Percentiles rank a stretch among this genome's conserved stretches.
Evolutionary conservation across 139 green algal species (phyloP).

Genomic region (Micractinium sp.): DNA sequence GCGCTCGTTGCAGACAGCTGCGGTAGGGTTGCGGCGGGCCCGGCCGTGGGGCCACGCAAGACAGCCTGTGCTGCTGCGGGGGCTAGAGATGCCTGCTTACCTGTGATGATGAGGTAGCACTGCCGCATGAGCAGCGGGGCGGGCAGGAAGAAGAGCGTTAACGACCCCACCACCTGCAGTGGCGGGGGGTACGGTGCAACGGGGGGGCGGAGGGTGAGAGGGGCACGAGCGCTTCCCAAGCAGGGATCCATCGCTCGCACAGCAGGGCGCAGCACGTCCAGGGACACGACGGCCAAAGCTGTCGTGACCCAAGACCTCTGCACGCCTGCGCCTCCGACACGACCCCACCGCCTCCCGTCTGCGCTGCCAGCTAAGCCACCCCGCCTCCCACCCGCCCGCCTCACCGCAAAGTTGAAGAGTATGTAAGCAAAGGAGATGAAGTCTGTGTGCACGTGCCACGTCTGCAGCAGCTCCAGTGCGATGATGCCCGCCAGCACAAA

Average conservation of each 20-base stretch:
- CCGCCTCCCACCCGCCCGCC: background rate
- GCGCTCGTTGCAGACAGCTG: background rate
- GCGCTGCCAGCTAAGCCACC: background rate
- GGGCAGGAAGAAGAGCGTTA: constrained; percentile 86
- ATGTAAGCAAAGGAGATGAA: constrained; percentile 84
- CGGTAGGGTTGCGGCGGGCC: background rate
- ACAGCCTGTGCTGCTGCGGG: background rate
- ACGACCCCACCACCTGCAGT: constrained; percentile 79
- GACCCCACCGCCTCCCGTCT: too few relatives aligned
- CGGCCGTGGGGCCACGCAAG: background rate
- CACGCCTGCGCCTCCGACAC: too few relatives aligned
- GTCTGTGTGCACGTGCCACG: constrained; percentile 78
- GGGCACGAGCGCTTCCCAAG: too few relatives aligned
- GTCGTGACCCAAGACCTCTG: background rate
- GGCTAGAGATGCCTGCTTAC: too few relatives aligned
- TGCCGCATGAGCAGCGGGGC: constrained; percentile 91
- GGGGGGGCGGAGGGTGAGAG: background rate
- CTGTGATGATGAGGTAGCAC: constrained; percentile 85
- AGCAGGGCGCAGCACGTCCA: background rate
- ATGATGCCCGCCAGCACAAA: constrained; percentile 89
- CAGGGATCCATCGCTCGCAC: too few relatives aligned
- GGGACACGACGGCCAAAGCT: background rate
- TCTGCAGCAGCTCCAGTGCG: constrained; percentile 57
- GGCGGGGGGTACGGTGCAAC: background rate
- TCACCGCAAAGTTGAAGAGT: constrained; percentile 93